phyloP scores from a whole-genome alignment of 306 rosid species.

The Crotalaria pallida region DNA sequence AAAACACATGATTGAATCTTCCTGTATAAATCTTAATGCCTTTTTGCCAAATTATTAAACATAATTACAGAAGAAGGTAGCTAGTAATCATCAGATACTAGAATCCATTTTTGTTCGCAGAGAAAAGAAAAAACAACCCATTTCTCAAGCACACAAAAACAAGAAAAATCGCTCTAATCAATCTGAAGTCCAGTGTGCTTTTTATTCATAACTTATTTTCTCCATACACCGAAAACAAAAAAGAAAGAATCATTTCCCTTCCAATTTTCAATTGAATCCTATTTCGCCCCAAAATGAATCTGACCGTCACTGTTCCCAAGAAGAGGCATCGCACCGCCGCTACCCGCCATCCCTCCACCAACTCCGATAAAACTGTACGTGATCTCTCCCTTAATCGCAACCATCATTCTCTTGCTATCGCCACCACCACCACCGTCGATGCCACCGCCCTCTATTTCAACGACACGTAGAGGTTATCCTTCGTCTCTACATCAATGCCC shows the following conservation, averaged over 20 bases:
- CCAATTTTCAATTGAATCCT: neutral
- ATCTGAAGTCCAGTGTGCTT: no score
- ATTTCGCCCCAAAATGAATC: constrained; percentile 22
- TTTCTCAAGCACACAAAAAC: no score
- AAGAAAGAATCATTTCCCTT: neutral
- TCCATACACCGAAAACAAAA: neutral
- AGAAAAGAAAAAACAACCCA: no score
- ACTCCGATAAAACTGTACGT: constrained; percentile 25
- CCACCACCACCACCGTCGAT: neutral
- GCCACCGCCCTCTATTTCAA: constrained; percentile 26
- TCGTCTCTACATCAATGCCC: constrained; percentile 48
- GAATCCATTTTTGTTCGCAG: no score
- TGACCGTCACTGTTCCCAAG: constrained; percentile 31
- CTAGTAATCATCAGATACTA: no score
- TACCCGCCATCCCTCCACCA: constrained; percentile 33
- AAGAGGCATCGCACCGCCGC: constrained; percentile 63
- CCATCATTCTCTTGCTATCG: neutral
- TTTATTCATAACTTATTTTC: no score
- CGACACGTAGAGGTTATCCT: constrained; percentile 72
- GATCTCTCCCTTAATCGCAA: constrained; percentile 14
- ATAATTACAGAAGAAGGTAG: no score
- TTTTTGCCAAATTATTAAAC: no score
- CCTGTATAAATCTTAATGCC: no score
- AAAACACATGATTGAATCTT: no score
- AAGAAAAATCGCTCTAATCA: no score